Evolutionary conservation across 176 grass and related monocot genomes (phyloP).

Genomic region (Poa pratensis): DNA sequence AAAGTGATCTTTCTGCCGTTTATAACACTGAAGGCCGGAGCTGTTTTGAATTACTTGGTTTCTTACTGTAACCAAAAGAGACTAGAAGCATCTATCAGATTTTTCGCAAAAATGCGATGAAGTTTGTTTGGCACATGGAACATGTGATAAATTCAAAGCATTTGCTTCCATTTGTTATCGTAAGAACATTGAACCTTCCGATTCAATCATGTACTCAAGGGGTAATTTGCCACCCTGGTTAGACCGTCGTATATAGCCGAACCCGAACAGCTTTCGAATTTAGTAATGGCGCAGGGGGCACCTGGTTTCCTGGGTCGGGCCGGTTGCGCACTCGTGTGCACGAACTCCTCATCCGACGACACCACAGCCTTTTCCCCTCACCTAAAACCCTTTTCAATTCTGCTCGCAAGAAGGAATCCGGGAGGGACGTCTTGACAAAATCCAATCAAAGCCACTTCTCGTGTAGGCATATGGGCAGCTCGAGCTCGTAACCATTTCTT

Average conservation of each 20-base stretch:
- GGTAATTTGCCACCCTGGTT: constrained; percentile 32
- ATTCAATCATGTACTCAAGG: neutral
- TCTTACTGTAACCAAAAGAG: neutral
- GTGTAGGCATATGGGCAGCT: constrained; percentile 54
- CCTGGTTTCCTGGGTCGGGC: constrained; percentile 60
- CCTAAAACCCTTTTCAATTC: constrained; percentile 37
- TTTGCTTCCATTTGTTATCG: neutral
- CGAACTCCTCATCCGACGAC: constrained; percentile 59
- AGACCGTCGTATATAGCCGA: constrained; percentile 35
- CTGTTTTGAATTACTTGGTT: neutral
- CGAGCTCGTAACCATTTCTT: constrained; percentile 21
- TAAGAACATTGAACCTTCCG: neutral
- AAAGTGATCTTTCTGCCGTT: constrained; percentile 25
- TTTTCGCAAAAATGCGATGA: neutral
- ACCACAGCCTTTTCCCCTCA: constrained; percentile 39
- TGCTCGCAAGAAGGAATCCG: constrained; percentile 5
- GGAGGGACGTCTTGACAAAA: constrained; percentile 45
- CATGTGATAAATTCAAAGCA: neutral
- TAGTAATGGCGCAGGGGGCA: constrained; percentile 38
- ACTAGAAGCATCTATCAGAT: neutral
- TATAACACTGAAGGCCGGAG: neutral
- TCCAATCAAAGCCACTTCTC: constrained; percentile 33
- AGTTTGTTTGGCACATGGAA: neutral
- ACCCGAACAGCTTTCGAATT: constrained; percentile 31
- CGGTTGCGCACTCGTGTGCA: constrained; percentile 76